phyloP scores from a whole-genome alignment of 1,139 yeast species.

The Debaryomyces singareniensis region DNA sequence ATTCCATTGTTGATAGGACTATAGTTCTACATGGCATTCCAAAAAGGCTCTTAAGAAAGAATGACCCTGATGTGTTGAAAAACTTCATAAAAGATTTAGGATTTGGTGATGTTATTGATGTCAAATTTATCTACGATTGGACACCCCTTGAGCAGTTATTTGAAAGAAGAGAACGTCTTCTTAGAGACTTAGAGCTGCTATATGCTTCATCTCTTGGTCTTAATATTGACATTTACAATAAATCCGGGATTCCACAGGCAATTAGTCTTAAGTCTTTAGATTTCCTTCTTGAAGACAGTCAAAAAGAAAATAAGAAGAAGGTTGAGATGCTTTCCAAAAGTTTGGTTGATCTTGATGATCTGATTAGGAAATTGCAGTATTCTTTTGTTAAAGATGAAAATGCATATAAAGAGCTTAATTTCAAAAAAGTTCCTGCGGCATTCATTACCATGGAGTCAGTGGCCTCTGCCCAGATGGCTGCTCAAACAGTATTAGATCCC shows the following conservation, averaged over 20 bases:
- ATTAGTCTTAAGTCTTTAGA: slow-evolving; percentile 5
- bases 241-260: slow-evolving; percentile 23
- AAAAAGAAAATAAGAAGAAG: slow-evolving; percentile 7
- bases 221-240: slow-evolving; percentile 34
- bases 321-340: slow-evolving; percentile 12
- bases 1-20: slow-evolving; percentile 88
- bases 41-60: slow-evolving; percentile 30
- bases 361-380: slow-evolving; percentile 24
- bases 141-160: slow-evolving; percentile 39
- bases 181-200: slow-evolving; percentile 36
- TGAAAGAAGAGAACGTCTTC: slow-evolving; percentile 22
- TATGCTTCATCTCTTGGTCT: slow-evolving; percentile 43
- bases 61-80: slow-evolving; percentile 36
- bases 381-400: slow-evolving; percentile 29
- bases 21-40: slow-evolving; percentile 86
- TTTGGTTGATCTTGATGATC: slow-evolving; percentile 19
- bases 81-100: slow-evolving; percentile 55
- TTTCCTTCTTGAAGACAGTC: slow-evolving; percentile 1
- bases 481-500: slow-evolving; percentile 76
- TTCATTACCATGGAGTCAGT: slow-evolving; percentile 80
- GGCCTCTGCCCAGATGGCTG: slow-evolving; percentile 82
- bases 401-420: slow-evolving; percentile 18
- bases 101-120: slow-evolving; percentile 52
- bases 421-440: slow-evolving; percentile 54
- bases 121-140: slow-evolving; percentile 54